Conservation (phyloP, 2,329 filamentous ascomycete species). For the Aspergillus proliferans region DNA sequence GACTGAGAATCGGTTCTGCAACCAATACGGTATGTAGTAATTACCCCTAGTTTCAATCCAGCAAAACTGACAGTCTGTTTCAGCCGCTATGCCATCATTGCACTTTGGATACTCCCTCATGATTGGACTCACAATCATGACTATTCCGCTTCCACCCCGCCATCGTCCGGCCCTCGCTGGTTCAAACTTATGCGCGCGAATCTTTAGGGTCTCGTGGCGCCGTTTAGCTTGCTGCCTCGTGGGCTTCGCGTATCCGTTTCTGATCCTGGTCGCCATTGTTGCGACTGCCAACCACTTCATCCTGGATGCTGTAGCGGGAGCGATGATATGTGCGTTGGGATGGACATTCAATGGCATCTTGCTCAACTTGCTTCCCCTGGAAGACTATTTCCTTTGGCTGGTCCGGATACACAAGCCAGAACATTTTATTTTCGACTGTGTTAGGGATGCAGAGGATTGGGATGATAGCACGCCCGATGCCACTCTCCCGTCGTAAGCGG, state of each 20-base stretch:
- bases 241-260: slow-evolving; percentile 58
- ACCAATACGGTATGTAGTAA: slow-evolving; percentile 58
- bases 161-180: slow-evolving; percentile 39
- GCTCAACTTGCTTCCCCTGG: slow-evolving; percentile 58
- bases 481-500: slow-evolving; percentile 7
- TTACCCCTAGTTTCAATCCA: background rate
- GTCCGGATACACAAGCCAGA: slow-evolving; percentile 61
- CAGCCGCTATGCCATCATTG: slow-evolving; percentile 67
- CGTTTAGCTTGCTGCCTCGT: slow-evolving; percentile 45
- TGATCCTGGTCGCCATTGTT: slow-evolving; percentile 62
- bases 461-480: slow-evolving; percentile 13
- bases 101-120: slow-evolving; percentile 72
- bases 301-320: slow-evolving; percentile 64
- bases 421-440: slow-evolving; percentile 10
- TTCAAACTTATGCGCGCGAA: slow-evolving; percentile 28
- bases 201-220: slow-evolving; percentile 41
- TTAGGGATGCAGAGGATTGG: slow-evolving; percentile 15
- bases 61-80: background rate
- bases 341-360: slow-evolving; percentile 53
- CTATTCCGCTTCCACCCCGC: slow-evolving; percentile 55
- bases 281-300: slow-evolving; percentile 69
- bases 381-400: slow-evolving; percentile 62
- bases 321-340: slow-evolving; percentile 57
- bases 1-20: slow-evolving; percentile 68
- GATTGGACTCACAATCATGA: slow-evolving; percentile 63